Evolutionary conservation across 352 stramenopile genomes (phyloP), one percentile per base, ranked within the genome.

Genomic region (Phytophthora megakarya): DNA sequence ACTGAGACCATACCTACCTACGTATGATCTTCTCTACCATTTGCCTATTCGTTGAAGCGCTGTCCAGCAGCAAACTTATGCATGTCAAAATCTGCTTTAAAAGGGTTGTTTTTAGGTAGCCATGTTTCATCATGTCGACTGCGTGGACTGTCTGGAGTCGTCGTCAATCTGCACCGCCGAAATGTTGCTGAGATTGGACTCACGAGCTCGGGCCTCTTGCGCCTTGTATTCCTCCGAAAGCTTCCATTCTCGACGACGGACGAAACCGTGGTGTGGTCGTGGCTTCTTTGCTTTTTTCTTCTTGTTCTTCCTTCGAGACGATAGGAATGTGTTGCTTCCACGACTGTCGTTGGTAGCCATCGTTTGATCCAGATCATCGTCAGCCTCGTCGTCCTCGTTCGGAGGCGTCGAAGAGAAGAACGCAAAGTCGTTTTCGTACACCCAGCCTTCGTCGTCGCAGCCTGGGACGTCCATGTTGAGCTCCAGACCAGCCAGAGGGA

Each of bases 401-500:
- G 70, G 72, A 48, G 75, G 72, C 11, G 65, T 58, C 5, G 84
- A 90, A 26, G 84, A 72, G 64, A 93, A 93, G 57, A 89, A 78
- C 46, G 82, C 84, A 66, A 96, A 96, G 49, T 96, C 87, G 18
- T 85, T 86, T 50, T 88, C 85, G 59, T 94, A 96, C 16, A 93
- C 77, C 87, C 87, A 96, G 15, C 87, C 87, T 38, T 96, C 81
- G 4, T 81, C 75, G 49, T 96, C 87, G 33, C 81, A 90, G 0
- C 78, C 80, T 3, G 81, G 73, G 0, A 59, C 81, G 32, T 83
- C 53, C 51, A 88, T 35, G 61, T 94, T 81, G 5, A 94, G 61
- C 48, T 92, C 80, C 0, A 94, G 59, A 1, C 83, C 85, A 1
- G 80, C 80, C 13, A 90, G 55, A 26, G 82, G 82, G 50, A 95